Conservation (phyloP, 2,329 filamentous ascomycete genomes). For the Aureobasidium sp. region DNA sequence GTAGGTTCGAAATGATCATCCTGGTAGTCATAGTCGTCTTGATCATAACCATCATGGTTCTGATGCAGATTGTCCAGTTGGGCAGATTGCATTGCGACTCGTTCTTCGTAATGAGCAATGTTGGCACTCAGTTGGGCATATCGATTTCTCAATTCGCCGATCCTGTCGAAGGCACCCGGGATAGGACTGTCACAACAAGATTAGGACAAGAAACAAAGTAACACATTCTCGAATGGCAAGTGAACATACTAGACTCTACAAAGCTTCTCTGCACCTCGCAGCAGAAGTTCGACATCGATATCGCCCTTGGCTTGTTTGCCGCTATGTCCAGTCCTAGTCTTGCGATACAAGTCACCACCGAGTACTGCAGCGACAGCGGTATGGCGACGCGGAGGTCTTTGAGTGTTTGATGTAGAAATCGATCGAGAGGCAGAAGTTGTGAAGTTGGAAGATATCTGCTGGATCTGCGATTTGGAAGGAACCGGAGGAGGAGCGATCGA, state of each 20-base stretch:
- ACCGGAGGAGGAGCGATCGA: conserved; percentile 68
- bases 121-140: conserved; percentile 66
- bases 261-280: conserved; percentile 83
- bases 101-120: conserved; percentile 70
- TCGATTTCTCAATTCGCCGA: conserved; percentile 63
- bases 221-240: neutral
- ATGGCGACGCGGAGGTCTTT: conserved; percentile 55
- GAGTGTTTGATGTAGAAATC: conserved; percentile 27
- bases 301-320: conserved; percentile 51
- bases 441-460: conserved; percentile 13
- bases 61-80: conserved; percentile 65
- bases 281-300: conserved; percentile 76
- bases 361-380: conserved; percentile 86
- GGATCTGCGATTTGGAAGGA: conserved; percentile 33
- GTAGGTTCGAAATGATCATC: conserved; percentile 46
- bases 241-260: conserved; percentile 68
- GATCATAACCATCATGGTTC: conserved; percentile 31
- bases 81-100: conserved; percentile 67
- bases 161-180: conserved; percentile 68
- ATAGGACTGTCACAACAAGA: conserved; percentile 48
- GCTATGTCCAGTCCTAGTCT: conserved; percentile 53
- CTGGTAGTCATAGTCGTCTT: conserved; percentile 47
- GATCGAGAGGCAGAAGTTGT: conserved; percentile 37
- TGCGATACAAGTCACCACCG: conserved; percentile 76
- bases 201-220: neutral